A percentile compares a stretch with the other conserved stretches of the same genome.
Conservation (phyloP, 768 basidiomycete genomes). For the Podaxis carcinomalis region DNA sequence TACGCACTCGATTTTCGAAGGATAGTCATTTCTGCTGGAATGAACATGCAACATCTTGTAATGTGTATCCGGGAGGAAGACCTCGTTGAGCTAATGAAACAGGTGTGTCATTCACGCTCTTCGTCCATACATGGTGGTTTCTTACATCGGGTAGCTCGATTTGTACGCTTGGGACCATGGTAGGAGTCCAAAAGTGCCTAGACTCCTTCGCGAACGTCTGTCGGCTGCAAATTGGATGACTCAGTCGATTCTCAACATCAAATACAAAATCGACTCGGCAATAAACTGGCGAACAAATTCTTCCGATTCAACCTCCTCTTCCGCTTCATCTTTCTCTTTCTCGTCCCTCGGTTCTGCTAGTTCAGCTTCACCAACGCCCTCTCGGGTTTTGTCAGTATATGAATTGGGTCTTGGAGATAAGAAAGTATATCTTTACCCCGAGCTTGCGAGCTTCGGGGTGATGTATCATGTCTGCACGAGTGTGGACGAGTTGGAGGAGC, state of each 20-base stretch:
- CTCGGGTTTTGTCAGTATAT: not conserved
- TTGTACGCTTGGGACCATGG: not conserved
- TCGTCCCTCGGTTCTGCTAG: not conserved
- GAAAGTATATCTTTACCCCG: conserved; percentile 5
- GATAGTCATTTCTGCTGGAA: not conserved
- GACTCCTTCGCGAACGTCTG: conserved; percentile 6
- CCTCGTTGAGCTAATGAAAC: not conserved
- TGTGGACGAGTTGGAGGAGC: conserved; percentile 5
- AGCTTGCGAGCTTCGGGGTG: not conserved
- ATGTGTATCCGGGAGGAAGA: not conserved
- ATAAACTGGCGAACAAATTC: not conserved
- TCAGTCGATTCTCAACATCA: not conserved
- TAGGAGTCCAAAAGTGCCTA: not conserved
- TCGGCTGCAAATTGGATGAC: not conserved
- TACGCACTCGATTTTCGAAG: not conserved
- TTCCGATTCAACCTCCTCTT: not conserved
- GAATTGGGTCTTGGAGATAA: not conserved
- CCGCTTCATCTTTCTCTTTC: not conserved
- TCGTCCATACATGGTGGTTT: not conserved
- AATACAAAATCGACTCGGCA: not conserved
- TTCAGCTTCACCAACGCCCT: not conserved
- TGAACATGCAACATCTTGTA: not conserved
- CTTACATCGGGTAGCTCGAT: not conserved
- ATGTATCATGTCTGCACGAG: not conserved
- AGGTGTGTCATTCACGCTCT: not conserved